Conservation (phyloP, 805 yeast genomes). For the Phaffomyces antillensis region DNA sequence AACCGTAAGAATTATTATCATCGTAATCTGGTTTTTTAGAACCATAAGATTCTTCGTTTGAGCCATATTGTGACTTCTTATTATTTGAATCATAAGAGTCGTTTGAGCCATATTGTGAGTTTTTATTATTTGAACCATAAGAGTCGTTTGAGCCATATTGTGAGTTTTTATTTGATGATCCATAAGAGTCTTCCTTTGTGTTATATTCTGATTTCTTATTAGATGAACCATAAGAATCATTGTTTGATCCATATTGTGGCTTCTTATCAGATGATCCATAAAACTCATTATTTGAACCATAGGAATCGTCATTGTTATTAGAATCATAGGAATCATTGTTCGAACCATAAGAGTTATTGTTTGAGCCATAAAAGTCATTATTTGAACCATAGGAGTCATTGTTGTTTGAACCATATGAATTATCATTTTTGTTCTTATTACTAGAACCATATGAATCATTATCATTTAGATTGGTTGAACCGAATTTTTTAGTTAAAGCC, state of each 20-base stretch:
- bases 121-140: neutral
- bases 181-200: neutral
- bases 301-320: neutral
- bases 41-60: no score
- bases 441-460: conserved; percentile 1
- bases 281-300: neutral
- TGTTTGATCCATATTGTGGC: no score
- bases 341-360: conserved; percentile 17
- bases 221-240: no score
- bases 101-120: neutral
- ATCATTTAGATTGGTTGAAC: conserved; percentile 21
- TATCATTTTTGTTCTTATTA: neutral
- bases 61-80: no score
- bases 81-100: neutral
- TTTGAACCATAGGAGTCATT: conserved; percentile 1
- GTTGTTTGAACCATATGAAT: neutral
- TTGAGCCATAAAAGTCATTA: conserved; percentile 6
- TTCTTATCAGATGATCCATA: neutral
- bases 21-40: no score
- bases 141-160: neutral
- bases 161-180: neutral
- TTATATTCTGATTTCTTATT: no score
- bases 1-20: no score
- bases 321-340: conserved; percentile 13
- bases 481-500: conserved; percentile 20